Conservation (phyloP, 2,329 filamentous ascomycete species). For the Cladosporium phlei region DNA sequence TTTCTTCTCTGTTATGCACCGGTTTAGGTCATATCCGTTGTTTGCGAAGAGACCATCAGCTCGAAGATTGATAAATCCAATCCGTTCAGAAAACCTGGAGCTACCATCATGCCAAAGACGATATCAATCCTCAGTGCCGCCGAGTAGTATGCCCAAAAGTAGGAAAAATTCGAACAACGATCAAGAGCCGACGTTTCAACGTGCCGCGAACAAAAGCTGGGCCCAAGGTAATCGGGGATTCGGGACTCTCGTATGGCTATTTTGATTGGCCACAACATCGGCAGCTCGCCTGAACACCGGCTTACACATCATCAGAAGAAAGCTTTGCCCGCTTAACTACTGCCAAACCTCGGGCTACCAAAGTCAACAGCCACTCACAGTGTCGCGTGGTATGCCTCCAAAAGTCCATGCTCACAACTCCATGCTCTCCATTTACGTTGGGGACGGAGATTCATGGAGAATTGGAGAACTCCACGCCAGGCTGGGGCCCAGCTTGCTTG, state of each 20-base stretch:
- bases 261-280: neutral
- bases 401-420: slow-evolving; percentile 12
- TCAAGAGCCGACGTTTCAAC: slow-evolving; percentile 11
- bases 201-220: slow-evolving; percentile 4
- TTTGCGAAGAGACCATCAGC: too few species aligned
- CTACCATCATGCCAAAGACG: too few species aligned
- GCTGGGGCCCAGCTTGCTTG: slow-evolving; percentile 2
- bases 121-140: too few species aligned
- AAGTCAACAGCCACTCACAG: slow-evolving; percentile 10
- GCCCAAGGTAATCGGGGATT: too few species aligned
- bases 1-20: slow-evolving; percentile 11
- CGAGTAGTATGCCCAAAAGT: too few species aligned
- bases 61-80: too few species aligned
- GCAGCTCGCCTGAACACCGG: slow-evolving; percentile 10
- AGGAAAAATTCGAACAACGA: neutral
- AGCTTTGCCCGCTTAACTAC: slow-evolving; percentile 3
- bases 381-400: too few species aligned
- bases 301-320: slow-evolving; percentile 1
- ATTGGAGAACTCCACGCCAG: slow-evolving; percentile 13
- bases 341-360: slow-evolving; percentile 3
- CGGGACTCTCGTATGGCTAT: too few species aligned
- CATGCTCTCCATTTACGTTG: slow-evolving; percentile 13
- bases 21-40: too few species aligned
- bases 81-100: too few species aligned
- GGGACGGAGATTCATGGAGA: slow-evolving; percentile 14